phyloP scores from a whole-genome alignment of 768 basidiomycete species.

The Saitozyma podzolica region DNA sequence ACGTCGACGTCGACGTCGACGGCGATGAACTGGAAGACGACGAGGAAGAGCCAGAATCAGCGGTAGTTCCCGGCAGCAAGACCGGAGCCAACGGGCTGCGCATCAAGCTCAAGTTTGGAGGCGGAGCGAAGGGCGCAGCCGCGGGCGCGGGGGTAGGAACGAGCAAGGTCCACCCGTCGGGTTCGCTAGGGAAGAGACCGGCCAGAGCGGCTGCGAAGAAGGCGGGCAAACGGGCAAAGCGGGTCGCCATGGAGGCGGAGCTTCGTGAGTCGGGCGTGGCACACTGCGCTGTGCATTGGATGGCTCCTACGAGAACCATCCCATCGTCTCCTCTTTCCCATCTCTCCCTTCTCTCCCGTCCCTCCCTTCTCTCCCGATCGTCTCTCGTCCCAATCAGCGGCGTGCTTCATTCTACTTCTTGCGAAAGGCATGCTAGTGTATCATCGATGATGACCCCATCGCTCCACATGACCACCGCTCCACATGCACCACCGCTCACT shows the following conservation, averaged over 20 bases:
- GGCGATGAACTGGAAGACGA: constrained; percentile 10
- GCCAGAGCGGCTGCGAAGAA: constrained; percentile 35
- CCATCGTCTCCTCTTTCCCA: too few relatives aligned
- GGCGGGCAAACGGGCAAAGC: constrained; percentile 32
- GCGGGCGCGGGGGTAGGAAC: constrained; percentile 1
- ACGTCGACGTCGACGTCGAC: constrained; percentile 8
- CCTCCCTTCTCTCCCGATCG: too few relatives aligned
- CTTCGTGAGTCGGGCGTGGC: constrained; percentile 19
- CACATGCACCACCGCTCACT: neutral
- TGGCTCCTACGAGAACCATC: neutral
- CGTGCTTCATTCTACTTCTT: neutral
- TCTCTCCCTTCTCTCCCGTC: too few relatives aligned
- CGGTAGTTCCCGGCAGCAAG: neutral
- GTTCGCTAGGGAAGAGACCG: constrained; percentile 7
- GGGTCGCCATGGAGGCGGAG: constrained; percentile 25
- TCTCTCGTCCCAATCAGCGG: neutral
- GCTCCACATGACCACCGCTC: neutral
- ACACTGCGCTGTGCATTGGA: neutral
- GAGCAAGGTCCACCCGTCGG: neutral
- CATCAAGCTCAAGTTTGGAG: constrained; percentile 30
- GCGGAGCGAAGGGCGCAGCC: constrained; percentile 5
- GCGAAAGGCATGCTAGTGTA: neutral
- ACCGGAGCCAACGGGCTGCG: neutral
- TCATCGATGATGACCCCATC: constrained; percentile 24
- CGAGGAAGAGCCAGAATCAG: neutral